Evolutionary conservation across 352 stramenopile species (phyloP).

Genomic region (Plasmopara muralis): DNA sequence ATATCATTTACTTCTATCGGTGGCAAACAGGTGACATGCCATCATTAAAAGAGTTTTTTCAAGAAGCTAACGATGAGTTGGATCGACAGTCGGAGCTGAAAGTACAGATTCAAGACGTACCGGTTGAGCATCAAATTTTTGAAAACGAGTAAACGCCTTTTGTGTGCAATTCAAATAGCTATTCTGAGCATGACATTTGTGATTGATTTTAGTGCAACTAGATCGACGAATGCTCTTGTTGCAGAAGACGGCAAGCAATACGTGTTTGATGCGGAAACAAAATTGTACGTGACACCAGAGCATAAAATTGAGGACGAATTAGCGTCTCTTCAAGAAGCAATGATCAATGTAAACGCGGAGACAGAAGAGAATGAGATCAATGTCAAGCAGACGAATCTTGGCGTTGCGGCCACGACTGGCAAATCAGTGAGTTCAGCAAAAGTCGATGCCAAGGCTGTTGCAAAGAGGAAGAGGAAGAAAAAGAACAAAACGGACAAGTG

Average conservation of each 20-base stretch:
- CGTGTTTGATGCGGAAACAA: constrained; percentile 57
- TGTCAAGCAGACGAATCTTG: background rate
- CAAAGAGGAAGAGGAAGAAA: constrained; percentile 73
- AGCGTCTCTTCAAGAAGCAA: constrained; percentile 44
- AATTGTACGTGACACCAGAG: constrained; percentile 62
- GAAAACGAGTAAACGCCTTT: constrained; percentile 31
- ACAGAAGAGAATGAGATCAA: constrained; percentile 43
- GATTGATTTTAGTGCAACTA: constrained; percentile 7
- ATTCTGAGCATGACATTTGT: background rate
- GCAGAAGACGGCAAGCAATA: constrained; percentile 68
- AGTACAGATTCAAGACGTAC: constrained; percentile 31
- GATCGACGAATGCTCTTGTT: constrained; percentile 37
- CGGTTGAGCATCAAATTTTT: constrained; percentile 47
- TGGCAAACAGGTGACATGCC: constrained; percentile 35
- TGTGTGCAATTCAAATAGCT: background rate
- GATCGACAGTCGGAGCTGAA: constrained; percentile 47
- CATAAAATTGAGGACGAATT: constrained; percentile 72
- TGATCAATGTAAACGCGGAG: constrained; percentile 21
- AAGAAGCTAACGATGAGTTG: constrained; percentile 60
- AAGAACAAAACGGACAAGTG: constrained; percentile 77
- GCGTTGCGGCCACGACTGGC: background rate
- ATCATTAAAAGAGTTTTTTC: constrained; percentile 58
- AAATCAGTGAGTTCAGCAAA: constrained; percentile 9
- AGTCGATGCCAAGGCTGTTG: constrained; percentile 12
- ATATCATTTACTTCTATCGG: background rate